These are phyloP conservation scores for Tylopilus subfusipes DNA, from an alignment of 768 basidiomycete species.

Conservation along the genomic window DNA sequence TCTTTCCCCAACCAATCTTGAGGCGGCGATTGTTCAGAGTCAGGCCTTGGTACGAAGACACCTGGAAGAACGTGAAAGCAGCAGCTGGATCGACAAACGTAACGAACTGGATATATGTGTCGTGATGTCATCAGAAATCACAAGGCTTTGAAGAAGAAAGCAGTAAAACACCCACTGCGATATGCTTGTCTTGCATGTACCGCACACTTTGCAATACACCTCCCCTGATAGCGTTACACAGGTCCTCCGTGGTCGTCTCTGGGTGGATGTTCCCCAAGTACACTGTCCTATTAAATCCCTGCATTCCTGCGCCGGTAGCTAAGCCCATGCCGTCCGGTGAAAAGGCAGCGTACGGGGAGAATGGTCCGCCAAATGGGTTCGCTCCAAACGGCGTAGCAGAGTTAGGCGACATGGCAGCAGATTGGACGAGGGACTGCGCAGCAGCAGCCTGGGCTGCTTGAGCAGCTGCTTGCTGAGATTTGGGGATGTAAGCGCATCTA, in stretches of 20 bases:
- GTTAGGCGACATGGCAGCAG: constrained; percentile 37
- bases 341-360: constrained; percentile 51
- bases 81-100: constrained; percentile 94
- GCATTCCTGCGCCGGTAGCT: constrained; percentile 32
- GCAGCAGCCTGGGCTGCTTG: constrained; percentile 86
- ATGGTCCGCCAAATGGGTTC: constrained; percentile 35
- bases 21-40: constrained; percentile 90
- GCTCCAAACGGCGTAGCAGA: constrained; percentile 30
- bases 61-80: constrained; percentile 92
- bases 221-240: constrained; percentile 96
- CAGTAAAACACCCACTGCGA: constrained; percentile 61
- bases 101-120: constrained; percentile 61
- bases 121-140: constrained; percentile 3
- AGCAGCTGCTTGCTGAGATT: constrained; percentile 86
- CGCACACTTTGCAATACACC: constrained; percentile 93
- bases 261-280: constrained; percentile 97
- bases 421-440: constrained; percentile 63
- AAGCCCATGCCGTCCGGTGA: constrained; percentile 39
- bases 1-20: constrained; percentile 99
- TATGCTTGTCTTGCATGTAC: constrained; percentile 96
- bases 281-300: constrained; percentile 85
- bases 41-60: constrained; percentile 85
- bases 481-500: constrained; percentile 96
- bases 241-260: constrained; percentile 90
- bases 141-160: not conserved